phyloP scores from a whole-genome alignment of 2,329 filamentous ascomycete species.

The Phyllosticta citrichinensis region DNA sequence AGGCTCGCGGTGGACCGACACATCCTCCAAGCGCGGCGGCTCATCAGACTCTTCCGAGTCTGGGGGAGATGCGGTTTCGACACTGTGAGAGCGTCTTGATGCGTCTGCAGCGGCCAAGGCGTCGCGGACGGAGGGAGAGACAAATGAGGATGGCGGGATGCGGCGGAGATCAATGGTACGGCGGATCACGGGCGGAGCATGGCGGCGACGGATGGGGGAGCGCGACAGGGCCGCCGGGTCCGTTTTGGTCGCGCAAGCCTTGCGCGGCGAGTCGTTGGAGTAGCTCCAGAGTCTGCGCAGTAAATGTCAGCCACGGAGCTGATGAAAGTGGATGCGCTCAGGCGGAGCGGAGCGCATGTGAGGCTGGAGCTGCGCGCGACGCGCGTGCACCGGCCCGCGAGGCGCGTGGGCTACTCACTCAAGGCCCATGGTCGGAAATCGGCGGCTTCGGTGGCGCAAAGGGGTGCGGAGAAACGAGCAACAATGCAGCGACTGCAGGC shows the following conservation, averaged over 20 bases:
- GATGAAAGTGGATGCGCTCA: not conserved
- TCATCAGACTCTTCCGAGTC: not conserved
- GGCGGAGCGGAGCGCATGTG: slow-evolving; percentile 10
- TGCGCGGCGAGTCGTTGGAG: slow-evolving; percentile 32
- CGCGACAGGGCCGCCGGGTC: slow-evolving; percentile 44
- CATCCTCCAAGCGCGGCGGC: not conserved
- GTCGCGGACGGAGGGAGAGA: not conserved
- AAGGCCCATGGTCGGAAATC: slow-evolving; percentile 37
- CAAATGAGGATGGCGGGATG: not conserved
- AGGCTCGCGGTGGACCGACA: not conserved
- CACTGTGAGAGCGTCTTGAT: not conserved
- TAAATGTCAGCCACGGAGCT: not conserved
- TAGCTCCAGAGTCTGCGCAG: slow-evolving; percentile 41
- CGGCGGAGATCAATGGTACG: not conserved
- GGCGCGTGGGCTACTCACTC: slow-evolving; percentile 29
- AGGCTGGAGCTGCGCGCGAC: slow-evolving; percentile 11
- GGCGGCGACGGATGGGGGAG: slow-evolving; percentile 48
- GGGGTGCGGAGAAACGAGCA: slow-evolving; percentile 11
- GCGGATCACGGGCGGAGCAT: slow-evolving; percentile 3
- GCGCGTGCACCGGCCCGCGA: slow-evolving; percentile 5
- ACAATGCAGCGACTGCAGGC: slow-evolving; percentile 12
- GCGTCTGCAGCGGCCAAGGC: not conserved
- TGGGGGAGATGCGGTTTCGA: not conserved
- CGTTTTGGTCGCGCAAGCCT: slow-evolving; percentile 37
- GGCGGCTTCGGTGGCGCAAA: slow-evolving; percentile 9